These are phyloP conservation scores for Nothophaeocryptopus gaeumannii DNA, from an alignment of 2,329 filamentous ascomycete species.

Conservation along the genomic window DNA sequence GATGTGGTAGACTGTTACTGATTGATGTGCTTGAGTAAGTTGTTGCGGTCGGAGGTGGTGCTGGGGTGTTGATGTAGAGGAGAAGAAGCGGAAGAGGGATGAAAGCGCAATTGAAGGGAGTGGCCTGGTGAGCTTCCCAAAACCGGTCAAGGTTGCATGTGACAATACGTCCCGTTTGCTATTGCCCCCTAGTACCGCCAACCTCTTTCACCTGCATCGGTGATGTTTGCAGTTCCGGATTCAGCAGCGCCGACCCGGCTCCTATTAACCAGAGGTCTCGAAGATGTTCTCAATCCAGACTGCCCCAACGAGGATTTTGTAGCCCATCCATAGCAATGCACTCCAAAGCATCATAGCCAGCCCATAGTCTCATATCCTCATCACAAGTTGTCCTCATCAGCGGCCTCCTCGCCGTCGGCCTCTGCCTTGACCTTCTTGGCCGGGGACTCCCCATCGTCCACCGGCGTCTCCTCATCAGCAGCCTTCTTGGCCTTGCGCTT, in stretches of 20 bases:
- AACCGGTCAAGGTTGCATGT: too few species aligned
- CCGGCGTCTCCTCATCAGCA: not conserved
- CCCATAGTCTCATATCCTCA: not conserved
- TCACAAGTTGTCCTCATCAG: not conserved
- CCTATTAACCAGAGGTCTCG: too few species aligned
- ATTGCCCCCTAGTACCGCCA: too few species aligned
- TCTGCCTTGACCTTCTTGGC: constrained; percentile 1
- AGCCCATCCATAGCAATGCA: too few species aligned
- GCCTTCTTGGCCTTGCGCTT: constrained; percentile 2
- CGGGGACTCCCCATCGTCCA: not conserved
- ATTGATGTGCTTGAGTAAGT: not conserved
- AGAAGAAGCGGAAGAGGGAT: not conserved
- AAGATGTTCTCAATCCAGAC: too few species aligned
- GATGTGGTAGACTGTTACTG: not conserved
- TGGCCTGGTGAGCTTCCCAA: too few species aligned
- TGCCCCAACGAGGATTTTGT: too few species aligned
- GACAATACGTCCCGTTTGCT: not conserved
- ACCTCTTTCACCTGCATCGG: too few species aligned
- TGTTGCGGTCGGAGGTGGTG: not conserved
- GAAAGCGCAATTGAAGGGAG: not conserved
- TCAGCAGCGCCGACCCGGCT: too few species aligned
- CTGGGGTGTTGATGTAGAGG: not conserved
- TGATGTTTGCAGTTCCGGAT: too few species aligned
- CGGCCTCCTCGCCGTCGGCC: not conserved
- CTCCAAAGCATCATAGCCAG: too few species aligned